Base-by-base conservation (phyloP, 139 green algal genomes). In the Coelastrella sp. region DNA sequence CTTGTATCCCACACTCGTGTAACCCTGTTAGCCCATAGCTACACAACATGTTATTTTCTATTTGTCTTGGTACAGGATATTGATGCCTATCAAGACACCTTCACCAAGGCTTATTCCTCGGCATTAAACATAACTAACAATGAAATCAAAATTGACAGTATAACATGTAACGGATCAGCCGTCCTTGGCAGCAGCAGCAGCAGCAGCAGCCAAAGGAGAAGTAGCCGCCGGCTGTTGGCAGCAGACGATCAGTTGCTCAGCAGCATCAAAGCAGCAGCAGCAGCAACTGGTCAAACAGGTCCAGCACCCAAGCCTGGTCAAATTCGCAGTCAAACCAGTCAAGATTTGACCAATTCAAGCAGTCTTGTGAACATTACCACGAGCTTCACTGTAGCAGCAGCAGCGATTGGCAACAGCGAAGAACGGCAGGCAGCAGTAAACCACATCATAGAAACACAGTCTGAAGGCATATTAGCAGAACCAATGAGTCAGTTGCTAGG, bases 401-500 rank as follows among this genome's bases (percentile, higher is more conserved):
- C 63, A 72, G 63, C 63, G 41, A 5, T 25, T 27, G 63, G 30
- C 63, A 40, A 30, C 63, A 72, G 63, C 59, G 27, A 30, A 19
- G 63, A 41, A 2, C 63, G 32, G 63, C 63, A 72, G 32, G 63
- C 11, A 11, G 23, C 19, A 6, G 11, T 41, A 40, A 41, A 11
- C 30, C n/a, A 40, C 63, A 72, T 43, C 27, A 72, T 72, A 23
- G 32, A 72, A 17, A 72, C 19, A 23, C 2, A 72, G 9, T 40
- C 30, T 21, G 15, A 9, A 27, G n/a, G 17, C 8, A 41, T 41
- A 11, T 25, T 40, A 6, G 63, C 30, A 77, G 11, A n/a, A 53
- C 38, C 73, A 19, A 43, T 17, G 77, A 91, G 53, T 64, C 27
- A 27, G 63, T 83, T 91, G 84, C 85, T 90, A 59, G 34, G 77